These are phyloP conservation scores for Suillus ampliporus DNA, from an alignment of 768 basidiomycete genomes.

Conservation along the genomic window DNA sequence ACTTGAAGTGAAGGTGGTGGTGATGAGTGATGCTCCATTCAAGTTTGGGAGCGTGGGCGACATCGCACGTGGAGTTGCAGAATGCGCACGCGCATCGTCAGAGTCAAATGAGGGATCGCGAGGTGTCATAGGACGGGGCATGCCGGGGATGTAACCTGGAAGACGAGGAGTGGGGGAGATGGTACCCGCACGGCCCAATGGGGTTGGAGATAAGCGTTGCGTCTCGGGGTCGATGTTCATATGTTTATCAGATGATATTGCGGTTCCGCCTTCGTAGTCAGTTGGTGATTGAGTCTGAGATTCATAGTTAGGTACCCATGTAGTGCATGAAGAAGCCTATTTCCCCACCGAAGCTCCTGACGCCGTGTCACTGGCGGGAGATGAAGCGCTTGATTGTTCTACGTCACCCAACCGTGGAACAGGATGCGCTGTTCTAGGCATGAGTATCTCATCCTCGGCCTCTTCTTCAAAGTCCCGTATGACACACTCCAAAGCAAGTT, in stretches of 20 bases:
- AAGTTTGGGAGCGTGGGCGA: slow-evolving; percentile 56
- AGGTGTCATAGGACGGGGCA: slow-evolving; percentile 93
- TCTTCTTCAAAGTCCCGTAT: slow-evolving; percentile 82
- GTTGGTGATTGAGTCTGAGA: slow-evolving; percentile 39
- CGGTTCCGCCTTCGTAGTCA: slow-evolving; percentile 68
- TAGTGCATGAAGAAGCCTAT: slow-evolving; percentile 13
- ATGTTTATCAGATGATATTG: slow-evolving; percentile 70
- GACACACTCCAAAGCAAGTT: slow-evolving; percentile 74
- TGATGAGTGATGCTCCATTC: slow-evolving; percentile 40
- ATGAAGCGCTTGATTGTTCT: slow-evolving; percentile 27
- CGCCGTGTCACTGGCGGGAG: slow-evolving; percentile 25
- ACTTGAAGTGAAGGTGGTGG: slow-evolving; percentile 41
- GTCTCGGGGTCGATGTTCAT: slow-evolving; percentile 52
- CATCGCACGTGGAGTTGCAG: slow-evolving; percentile 77
- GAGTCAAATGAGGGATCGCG: slow-evolving; percentile 66
- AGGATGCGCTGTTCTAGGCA: slow-evolving; percentile 64
- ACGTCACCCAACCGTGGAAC: slow-evolving; percentile 44
- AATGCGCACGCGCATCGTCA: slow-evolving; percentile 76
- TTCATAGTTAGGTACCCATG: slow-evolving; percentile 25
- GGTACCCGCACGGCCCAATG: slow-evolving; percentile 54
- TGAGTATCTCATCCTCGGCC: slow-evolving; percentile 74
- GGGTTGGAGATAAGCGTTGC: slow-evolving; percentile 64
- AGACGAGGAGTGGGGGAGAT: slow-evolving; percentile 58
- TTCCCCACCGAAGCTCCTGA: slow-evolving; percentile 31
- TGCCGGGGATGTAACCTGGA: slow-evolving; percentile 88